phyloP scores from a whole-genome alignment of 73 alveolate species.

The Tetrahymena malaccensis region DNA sequence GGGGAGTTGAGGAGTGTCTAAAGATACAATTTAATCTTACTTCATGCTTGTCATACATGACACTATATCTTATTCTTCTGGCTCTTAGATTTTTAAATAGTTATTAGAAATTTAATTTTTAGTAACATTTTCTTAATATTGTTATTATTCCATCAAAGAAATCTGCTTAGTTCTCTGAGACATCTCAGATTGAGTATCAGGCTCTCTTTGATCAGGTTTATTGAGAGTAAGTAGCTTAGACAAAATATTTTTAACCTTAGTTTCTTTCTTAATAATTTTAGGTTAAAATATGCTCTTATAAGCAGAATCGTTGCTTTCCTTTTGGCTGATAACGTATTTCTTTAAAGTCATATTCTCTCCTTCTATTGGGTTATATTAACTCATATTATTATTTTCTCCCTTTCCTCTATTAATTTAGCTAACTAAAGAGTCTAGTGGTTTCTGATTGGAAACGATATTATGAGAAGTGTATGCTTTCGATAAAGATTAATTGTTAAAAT shows the following conservation, averaged over 20 bases:
- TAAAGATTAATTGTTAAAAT: neutral
- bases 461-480: neutral
- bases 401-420: neutral
- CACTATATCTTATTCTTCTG: neutral
- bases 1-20: neutral
- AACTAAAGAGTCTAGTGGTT: neutral
- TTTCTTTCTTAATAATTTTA: neutral
- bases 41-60: neutral
- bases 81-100: neutral
- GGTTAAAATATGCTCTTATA: neutral
- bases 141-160: neutral
- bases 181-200: neutral
- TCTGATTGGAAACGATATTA: neutral
- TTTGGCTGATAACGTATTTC: neutral
- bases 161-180: neutral
- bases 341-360: neutral
- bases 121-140: neutral
- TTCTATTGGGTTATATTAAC: neutral
- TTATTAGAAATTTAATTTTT: neutral
- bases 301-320: neutral
- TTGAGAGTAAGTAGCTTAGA: neutral
- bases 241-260: neutral
- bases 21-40: neutral
- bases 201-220: neutral
- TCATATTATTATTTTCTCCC: neutral